These are phyloP conservation scores for Mycena alexandri DNA, from an alignment of 768 basidiomycete species.

Conservation along the genomic window DNA sequence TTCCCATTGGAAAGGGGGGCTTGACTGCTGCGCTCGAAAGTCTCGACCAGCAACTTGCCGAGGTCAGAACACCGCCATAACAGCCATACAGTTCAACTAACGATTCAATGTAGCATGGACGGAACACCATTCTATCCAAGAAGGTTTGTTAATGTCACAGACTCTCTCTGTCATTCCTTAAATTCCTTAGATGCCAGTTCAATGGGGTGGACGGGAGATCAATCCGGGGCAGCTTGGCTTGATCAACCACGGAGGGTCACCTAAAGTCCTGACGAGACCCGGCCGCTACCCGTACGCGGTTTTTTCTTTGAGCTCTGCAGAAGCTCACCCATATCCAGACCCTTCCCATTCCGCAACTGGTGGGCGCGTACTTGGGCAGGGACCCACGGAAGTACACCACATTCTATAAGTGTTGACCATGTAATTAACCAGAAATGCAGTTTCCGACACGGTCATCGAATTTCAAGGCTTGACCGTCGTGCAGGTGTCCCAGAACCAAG, in stretches of 20 bases:
- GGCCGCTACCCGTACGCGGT: constrained; percentile 76
- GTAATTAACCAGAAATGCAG: constrained; percentile 49
- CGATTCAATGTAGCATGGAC: constrained; percentile 60
- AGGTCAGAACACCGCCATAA: constrained; percentile 50
- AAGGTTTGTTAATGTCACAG: constrained; percentile 54
- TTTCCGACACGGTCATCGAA: constrained; percentile 86
- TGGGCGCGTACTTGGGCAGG: constrained; percentile 85
- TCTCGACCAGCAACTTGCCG: constrained; percentile 71
- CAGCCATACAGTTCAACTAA: constrained; percentile 14
- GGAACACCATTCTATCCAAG: constrained; percentile 69
- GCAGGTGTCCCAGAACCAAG: constrained; percentile 89
- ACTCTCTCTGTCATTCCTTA: background rate
- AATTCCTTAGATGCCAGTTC: constrained; percentile 61
- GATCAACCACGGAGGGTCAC: constrained; percentile 86
- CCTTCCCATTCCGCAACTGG: constrained; percentile 83
- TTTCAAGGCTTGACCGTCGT: constrained; percentile 87
- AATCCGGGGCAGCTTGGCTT: constrained; percentile 79
- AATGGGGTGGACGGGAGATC: constrained; percentile 80
- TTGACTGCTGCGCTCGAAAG: constrained; percentile 73
- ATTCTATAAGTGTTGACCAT: background rate
- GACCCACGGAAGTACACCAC: constrained; percentile 70
- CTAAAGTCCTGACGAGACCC: constrained; percentile 79
- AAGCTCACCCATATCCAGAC: constrained; percentile 7
- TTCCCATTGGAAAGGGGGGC: constrained; percentile 59
- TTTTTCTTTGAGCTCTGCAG: too few relatives aligned